Percentiles rank a stretch among this genome's conserved stretches.
Evolutionary conservation across 164 flowering plant species (phyloP).

Genomic region (Sedum album): DNA sequence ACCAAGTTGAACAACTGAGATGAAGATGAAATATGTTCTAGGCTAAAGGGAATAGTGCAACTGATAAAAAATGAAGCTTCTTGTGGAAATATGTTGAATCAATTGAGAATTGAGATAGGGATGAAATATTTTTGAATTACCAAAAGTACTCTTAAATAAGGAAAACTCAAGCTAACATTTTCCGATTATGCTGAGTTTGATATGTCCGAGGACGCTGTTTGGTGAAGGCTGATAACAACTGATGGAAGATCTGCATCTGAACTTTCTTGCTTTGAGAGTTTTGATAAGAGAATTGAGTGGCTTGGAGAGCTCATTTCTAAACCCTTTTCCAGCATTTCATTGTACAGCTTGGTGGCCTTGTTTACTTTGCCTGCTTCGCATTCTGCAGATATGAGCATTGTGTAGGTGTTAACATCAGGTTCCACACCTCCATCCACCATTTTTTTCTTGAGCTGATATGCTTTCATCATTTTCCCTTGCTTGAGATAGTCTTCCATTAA

Average conservation of each 20-base stretch:
- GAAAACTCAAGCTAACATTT: neutral
- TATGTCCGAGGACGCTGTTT: neutral
- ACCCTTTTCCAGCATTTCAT: slow-evolving; percentile 43
- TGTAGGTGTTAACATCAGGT: slow-evolving; percentile 59
- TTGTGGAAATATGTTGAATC: too few relatives aligned
- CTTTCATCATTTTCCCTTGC: slow-evolving; percentile 50
- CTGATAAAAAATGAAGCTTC: too few relatives aligned
- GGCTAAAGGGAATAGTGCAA: too few relatives aligned
- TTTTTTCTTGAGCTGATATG: slow-evolving; percentile 34
- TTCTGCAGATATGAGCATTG: slow-evolving; percentile 62
- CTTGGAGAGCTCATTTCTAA: slow-evolving; percentile 33
- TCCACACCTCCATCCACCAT: slow-evolving; percentile 44
- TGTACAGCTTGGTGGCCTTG: slow-evolving; percentile 41
- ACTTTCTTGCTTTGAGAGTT: slow-evolving; percentile 59
- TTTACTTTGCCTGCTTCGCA: slow-evolving; percentile 51
- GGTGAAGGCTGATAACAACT: neutral
- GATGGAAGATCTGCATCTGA: slow-evolving; percentile 32
- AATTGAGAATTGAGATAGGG: too few relatives aligned
- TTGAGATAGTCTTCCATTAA: slow-evolving; percentile 57
- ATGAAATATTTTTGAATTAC: neutral
- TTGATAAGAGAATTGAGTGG: slow-evolving; percentile 54
- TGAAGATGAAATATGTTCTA: too few relatives aligned
- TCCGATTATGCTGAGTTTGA: neutral
- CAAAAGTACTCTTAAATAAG: too few relatives aligned
- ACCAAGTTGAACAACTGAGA: too few relatives aligned